Evolutionary conservation across 179 eudicot species (phyloP), one percentile per base, ranked within the genome.

Genomic region (Corrigiola litoralis): DNA sequence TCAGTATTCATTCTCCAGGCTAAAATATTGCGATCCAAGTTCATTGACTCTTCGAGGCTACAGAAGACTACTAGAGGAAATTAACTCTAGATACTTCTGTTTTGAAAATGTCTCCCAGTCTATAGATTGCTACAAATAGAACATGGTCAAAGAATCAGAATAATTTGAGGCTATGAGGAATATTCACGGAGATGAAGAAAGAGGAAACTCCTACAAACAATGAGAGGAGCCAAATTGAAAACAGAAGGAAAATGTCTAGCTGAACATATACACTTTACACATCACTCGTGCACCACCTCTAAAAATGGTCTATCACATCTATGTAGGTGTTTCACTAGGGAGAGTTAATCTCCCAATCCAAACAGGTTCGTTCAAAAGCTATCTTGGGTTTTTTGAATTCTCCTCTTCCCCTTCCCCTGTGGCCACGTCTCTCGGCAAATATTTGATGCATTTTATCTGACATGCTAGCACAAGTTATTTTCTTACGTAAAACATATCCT

Each of bases 21-120:
- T 17, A 31, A 36, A 51, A 65, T 14, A 41, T 65, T 65, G 49
- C 27, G 38, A 36, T 65, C 50, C 61, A 52, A 11, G 4, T n/a
- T n/a, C n/a, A n/a, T n/a, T n/a, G n/a, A n/a, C n/a, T n/a, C n/a
- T n/a, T n/a, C n/a, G n/a, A n/a, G n/a, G n/a, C n/a, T n/a, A n/a
- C n/a, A n/a, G n/a, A n/a, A n/a, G n/a, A n/a, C n/a, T n/a, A n/a
- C n/a, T n/a, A n/a, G n/a, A n/a, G n/a, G n/a, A n/a, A n/a, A n/a
- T n/a, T n/a, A n/a, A n/a, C n/a, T n/a, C n/a, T n/a, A n/a, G n/a
- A n/a, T n/a, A n/a, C n/a, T n/a, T n/a, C n/a, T n/a, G n/a, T n/a
- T n/a, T n/a, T n/a, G n/a, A n/a, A n/a, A 21, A 21, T 13, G 38
- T 14, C 38, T 36, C 27, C 0, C 5, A 24, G 17, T 63, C 4